Conservation (phyloP, 2,329 filamentous ascomycete species). For the Fusarium continuum region DNA sequence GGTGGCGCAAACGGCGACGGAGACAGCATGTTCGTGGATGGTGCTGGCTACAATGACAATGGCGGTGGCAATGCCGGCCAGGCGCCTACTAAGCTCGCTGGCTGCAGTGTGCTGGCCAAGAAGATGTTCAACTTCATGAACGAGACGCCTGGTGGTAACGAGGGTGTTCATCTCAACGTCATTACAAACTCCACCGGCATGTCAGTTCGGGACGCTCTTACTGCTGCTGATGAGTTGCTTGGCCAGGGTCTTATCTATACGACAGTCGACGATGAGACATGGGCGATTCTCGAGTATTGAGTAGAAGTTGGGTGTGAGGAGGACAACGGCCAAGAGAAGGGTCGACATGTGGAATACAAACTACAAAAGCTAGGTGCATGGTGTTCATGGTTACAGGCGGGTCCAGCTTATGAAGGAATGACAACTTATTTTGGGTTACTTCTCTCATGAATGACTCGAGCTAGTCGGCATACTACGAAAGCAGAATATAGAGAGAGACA, state of each 20-base stretch:
- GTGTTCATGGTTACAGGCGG: slow-evolving; percentile 39
- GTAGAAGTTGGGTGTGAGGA: background rate
- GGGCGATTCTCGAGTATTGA: slow-evolving; percentile 80
- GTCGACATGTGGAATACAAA: slow-evolving; percentile 14
- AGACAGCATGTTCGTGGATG: slow-evolving; percentile 67
- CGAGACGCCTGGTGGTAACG: slow-evolving; percentile 74
- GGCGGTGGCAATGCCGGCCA: slow-evolving; percentile 51
- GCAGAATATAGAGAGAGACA: slow-evolving; percentile 25
- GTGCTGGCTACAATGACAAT: slow-evolving; percentile 53
- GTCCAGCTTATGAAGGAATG: slow-evolving; percentile 42
- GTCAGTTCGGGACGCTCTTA: slow-evolving; percentile 74
- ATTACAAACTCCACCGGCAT: slow-evolving; percentile 75
- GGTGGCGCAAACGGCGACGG: slow-evolving; percentile 53
- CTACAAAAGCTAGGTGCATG: slow-evolving; percentile 37
- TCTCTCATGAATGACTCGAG: slow-evolving; percentile 43
- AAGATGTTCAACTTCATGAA: slow-evolving; percentile 78
- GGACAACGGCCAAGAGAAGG: background rate
- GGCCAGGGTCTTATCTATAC: slow-evolving; percentile 81
- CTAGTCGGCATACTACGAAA: slow-evolving; percentile 27
- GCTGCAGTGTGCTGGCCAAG: slow-evolving; percentile 66
- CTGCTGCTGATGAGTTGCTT: slow-evolving; percentile 83
- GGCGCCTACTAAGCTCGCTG: slow-evolving; percentile 52
- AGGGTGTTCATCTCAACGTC: slow-evolving; percentile 83
- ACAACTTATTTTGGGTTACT: slow-evolving; percentile 33
- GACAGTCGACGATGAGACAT: slow-evolving; percentile 92